Conservation (phyloP, 2,329 filamentous ascomycete species). For the Sporothrix schenckii region DNA sequence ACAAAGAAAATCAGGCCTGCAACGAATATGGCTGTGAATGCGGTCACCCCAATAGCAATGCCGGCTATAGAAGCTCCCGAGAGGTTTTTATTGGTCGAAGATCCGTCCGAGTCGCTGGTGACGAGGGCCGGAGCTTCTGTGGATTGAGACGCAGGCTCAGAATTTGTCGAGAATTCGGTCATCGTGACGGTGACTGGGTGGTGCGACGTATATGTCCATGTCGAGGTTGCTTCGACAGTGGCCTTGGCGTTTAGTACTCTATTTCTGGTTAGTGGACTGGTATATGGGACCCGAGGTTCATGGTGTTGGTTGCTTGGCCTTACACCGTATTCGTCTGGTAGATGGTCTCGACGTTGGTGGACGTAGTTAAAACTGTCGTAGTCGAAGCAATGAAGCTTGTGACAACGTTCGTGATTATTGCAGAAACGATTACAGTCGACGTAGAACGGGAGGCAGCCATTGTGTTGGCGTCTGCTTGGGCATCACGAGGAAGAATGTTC, state of each 20-base stretch:
- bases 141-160: background rate
- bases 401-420: slow-evolving; percentile 29
- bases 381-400: slow-evolving; percentile 23
- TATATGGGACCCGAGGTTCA: background rate
- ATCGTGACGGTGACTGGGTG: slow-evolving; percentile 34
- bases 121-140: slow-evolving; percentile 20
- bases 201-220: slow-evolving; percentile 33
- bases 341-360: slow-evolving; percentile 20
- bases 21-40: slow-evolving; percentile 23
- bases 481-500: slow-evolving; percentile 21
- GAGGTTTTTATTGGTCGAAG: slow-evolving; percentile 18
- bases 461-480: slow-evolving; percentile 30
- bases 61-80: slow-evolving; percentile 35
- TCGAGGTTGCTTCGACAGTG: slow-evolving; percentile 36
- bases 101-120: background rate
- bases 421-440: slow-evolving; percentile 29
- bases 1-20: slow-evolving; percentile 18
- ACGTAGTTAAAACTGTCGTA: slow-evolving; percentile 27
- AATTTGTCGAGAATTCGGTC: slow-evolving; percentile 31
- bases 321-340: slow-evolving; percentile 34
- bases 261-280: background rate
- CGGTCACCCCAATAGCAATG: slow-evolving; percentile 35
- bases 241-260: slow-evolving; percentile 34
- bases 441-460: slow-evolving; percentile 23
- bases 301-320: background rate